Base-by-base conservation (phyloP, 108 stramenopile species). In the Cyclotella kingstonii region DNA sequence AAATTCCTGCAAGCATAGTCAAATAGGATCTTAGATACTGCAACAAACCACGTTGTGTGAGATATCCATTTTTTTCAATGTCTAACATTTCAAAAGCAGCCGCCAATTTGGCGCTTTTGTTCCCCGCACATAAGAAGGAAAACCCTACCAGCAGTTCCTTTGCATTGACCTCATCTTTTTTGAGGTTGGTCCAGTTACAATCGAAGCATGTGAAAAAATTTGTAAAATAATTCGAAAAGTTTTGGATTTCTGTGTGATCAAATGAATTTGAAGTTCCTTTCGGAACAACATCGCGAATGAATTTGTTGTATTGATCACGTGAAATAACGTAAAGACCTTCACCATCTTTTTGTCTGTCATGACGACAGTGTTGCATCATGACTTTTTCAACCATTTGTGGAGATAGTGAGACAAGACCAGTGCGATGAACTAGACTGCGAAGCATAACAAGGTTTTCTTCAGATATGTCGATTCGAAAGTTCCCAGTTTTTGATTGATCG, bases 131-230 rank as follows among this genome's bases (percentile, higher is more conserved):
- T 21, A 96, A 73, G 54, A 94, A 81, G 15, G 84, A 78, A 48
- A 96, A 90, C 0, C 88, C 94, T 3, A 91, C 83, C 41, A 85
- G 83, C 23, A 94, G 63, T 60, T 91, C 88, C 29, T 79, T 77
- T 14, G 80, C 83, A 60, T 85, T 73, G 7, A 81, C 86, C 38
- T 77, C 71, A 43, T 56, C 75, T 45, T 31, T 77, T 55, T 73
- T 85, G 75, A 68, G 71, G 82, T 66, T 89, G 70, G 62, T 71
- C 63, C 61, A 89, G 77, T 68, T 72, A 47, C 70, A 78, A 84
- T 69, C 92, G 78, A 74, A 81, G 54, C 61, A 89, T 63, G 78
- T 72, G 45, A 77, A 81, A 45, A 93, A 88, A 45, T 83, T 84
- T 6, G 75, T 80, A 51, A 91, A 76, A 39, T 73, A 83, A 14